These are phyloP conservation scores for Agapanthus africanus DNA, from an alignment of 106 monocot genomes.

Conservation along the genomic window DNA sequence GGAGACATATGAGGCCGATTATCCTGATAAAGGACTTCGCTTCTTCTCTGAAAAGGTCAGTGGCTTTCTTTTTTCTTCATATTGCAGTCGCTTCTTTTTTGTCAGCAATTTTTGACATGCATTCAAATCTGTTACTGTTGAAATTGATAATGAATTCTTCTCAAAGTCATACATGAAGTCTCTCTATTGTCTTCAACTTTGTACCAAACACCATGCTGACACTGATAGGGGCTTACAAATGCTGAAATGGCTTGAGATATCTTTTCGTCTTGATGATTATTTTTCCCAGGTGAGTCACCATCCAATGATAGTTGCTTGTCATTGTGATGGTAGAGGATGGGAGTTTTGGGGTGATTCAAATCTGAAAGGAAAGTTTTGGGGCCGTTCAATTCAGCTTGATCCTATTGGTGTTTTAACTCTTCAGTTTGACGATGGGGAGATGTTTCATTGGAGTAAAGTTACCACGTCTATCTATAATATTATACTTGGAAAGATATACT, in stretches of 20 bases:
- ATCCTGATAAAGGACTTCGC: conserved; percentile 96
- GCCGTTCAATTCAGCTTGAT: conserved; percentile 92
- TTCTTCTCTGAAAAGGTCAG: conserved; percentile 95
- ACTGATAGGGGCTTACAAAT: not conserved
- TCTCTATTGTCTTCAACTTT: not conserved
- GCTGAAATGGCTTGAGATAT: not conserved
- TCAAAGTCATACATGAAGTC: not conserved
- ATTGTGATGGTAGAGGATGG: conserved; percentile 92
- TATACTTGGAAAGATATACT: conserved; percentile 91
- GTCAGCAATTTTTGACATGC: not conserved
- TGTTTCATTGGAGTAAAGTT: conserved; percentile 94
- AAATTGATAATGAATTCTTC: not conserved
- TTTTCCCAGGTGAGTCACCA: conserved; percentile 84
- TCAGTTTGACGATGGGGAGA: conserved; percentile 89
- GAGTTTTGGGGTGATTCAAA: conserved; percentile 95
- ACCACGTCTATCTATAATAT: conserved; percentile 96
- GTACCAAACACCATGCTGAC: not conserved
- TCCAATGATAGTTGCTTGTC: conserved; percentile 93
- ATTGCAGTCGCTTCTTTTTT: not conserved
- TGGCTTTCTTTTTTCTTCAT: not conserved
- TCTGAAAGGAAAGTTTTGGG: conserved; percentile 94
- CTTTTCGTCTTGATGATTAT: conserved; percentile 2
- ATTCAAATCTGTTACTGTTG: not conserved
- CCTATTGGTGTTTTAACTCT: conserved; percentile 84
- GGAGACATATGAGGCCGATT: conserved; percentile 96